Base-by-base conservation (phyloP, 352 stramenopile species). In the Globisporangium splendens region DNA sequence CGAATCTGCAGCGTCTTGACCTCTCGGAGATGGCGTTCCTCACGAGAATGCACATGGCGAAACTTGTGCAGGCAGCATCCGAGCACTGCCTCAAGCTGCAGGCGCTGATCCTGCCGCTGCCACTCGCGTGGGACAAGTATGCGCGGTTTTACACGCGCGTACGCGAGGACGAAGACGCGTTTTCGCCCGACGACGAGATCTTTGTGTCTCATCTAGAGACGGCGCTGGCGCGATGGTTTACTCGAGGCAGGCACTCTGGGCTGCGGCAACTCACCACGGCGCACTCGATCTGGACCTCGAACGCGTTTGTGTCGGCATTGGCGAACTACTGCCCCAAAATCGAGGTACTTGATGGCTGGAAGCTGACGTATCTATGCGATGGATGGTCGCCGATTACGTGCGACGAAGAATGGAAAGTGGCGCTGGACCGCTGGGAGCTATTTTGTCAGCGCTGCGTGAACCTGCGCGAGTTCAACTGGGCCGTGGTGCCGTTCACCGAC, bases 391-490 rank as follows among this genome's bases (percentile, higher is more conserved):
- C 73, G 18, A 64, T 81, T 17, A 63, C 66, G 1, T 84, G 74
- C 43, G 69, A 83, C 48, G 76, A 86, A 59, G 68, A 84, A 52
- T 86, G 76, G 76, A 61, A 72, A 14, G 47, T 86, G 4, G 69
- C 65, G 3, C 48, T 69, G 3, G 63, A 69, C 0, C 60, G 63
- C 14, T 87, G 77, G 77, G 62, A 72, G 20, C 50, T 50, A 12
- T 87, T 87, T 39, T 81, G 70, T 48, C 49, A 24, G 4, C 62
- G 58, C 10, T 85, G 77, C 22, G 56, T 63, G 8, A 42, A 73
- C 8, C 49, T 88, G 33, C 68, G 67, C 2, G 75, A 85, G 61
- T 88, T 88, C 59, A 85, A 85, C 55, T 85, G 75, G 73, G 65
- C 63, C 0, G 73, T 83, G 24, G 75, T 78, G 18, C 77, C 77